A percentile compares a stretch with the other conserved stretches of the same genome.
These are phyloP conservation scores for Deinandra increscens DNA, from an alignment of 129 eudicot genomes.

Conservation along the genomic window DNA sequence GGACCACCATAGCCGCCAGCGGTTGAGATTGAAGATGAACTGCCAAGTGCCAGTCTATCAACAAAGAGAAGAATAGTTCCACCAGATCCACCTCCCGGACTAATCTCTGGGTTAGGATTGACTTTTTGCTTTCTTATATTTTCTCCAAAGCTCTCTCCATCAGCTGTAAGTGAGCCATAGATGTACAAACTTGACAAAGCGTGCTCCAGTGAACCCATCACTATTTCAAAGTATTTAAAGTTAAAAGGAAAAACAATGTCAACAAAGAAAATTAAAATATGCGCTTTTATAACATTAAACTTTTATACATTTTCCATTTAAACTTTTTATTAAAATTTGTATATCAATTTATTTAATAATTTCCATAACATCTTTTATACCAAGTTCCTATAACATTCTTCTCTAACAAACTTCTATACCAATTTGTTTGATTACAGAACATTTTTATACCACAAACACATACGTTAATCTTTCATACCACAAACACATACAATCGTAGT, in stretches of 20 bases:
- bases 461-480: background rate
- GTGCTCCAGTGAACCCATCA: constrained; percentile 96
- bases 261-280: background rate
- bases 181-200: constrained; percentile 62
- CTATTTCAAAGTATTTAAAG: constrained; percentile 37
- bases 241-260: constrained; percentile 11
- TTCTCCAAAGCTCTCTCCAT: constrained; percentile 74
- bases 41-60: constrained; percentile 54
- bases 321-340: background rate
- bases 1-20: constrained; percentile 83
- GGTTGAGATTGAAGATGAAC: constrained; percentile 58
- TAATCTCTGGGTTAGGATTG: constrained; percentile 31
- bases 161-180: constrained; percentile 70
- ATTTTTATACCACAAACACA: background rate
- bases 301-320: background rate
- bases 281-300: background rate
- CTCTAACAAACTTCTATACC: background rate
- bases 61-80: constrained; percentile 92
- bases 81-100: constrained; percentile 98
- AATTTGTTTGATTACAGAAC: background rate
- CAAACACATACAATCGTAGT: background rate
- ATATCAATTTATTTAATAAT: background rate
- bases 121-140: constrained; percentile 36
- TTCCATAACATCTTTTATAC: background rate
- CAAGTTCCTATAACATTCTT: background rate